A percentile compares a stretch with the other conserved stretches of the same genome.
These are phyloP conservation scores for Claviceps capensis DNA, from an alignment of 2,329 filamentous ascomycete genomes.

Conservation along the genomic window DNA sequence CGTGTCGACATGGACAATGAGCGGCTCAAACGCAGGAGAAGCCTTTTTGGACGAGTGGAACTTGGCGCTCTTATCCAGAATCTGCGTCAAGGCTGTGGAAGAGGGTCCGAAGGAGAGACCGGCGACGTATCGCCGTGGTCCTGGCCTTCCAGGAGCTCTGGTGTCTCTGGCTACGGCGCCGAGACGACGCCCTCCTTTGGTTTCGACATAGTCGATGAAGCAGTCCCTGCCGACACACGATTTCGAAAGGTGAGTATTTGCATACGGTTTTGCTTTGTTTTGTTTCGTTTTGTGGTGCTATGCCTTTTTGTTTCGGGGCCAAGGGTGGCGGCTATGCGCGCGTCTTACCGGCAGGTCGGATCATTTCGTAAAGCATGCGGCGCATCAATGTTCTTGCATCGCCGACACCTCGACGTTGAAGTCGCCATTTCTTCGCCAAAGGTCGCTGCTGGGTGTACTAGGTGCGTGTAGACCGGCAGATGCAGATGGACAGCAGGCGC, in stretches of 20 bases:
- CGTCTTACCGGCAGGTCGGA: slow-evolving; percentile 18
- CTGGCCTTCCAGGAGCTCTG: slow-evolving; percentile 20
- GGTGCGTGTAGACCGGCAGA: background rate
- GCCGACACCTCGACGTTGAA: slow-evolving; percentile 17
- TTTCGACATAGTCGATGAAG: slow-evolving; percentile 62
- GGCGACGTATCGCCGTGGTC: slow-evolving; percentile 44
- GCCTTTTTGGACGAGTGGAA: slow-evolving; percentile 51
- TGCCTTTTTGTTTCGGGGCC: background rate
- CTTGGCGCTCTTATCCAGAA: slow-evolving; percentile 57
- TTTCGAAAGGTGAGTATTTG: background rate
- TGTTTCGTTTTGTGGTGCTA: background rate
- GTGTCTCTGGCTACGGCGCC: slow-evolving; percentile 36
- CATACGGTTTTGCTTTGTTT: background rate
- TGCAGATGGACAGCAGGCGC: background rate
- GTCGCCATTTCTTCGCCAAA: background rate
- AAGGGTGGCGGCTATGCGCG: background rate
- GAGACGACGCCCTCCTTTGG: slow-evolving; percentile 66
- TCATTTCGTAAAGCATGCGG: slow-evolving; percentile 17
- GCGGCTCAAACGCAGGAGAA: slow-evolving; percentile 53
- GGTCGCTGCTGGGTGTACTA: background rate
- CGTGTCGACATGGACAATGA: slow-evolving; percentile 42
- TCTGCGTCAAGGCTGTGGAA: slow-evolving; percentile 62
- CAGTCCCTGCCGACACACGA: slow-evolving; percentile 34
- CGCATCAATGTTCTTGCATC: slow-evolving; percentile 19
- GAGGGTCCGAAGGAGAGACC: slow-evolving; percentile 75